Conservation (phyloP, 2,329 filamentous ascomycete genomes). For the Daldinia sp. region DNA sequence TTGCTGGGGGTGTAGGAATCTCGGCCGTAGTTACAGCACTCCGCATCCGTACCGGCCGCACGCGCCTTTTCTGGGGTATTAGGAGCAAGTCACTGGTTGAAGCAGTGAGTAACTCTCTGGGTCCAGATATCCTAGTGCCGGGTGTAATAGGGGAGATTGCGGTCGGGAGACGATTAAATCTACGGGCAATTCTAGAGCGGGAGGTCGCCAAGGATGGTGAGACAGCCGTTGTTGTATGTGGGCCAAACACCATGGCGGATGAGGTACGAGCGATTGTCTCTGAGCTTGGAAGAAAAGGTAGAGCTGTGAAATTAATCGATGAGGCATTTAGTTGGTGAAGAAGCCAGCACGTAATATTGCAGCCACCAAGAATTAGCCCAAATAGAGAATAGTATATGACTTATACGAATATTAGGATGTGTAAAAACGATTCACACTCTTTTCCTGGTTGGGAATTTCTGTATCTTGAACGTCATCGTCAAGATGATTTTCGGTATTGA, state of each 20-base stretch:
- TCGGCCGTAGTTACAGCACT: constrained; percentile 27
- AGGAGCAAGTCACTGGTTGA: constrained; percentile 26
- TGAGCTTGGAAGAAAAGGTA: constrained; percentile 38
- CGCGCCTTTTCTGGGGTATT: constrained; percentile 35
- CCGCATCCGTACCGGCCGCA: constrained; percentile 21
- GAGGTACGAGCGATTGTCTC: constrained; percentile 43
- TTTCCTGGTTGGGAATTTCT: background rate
- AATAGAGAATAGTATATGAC: background rate
- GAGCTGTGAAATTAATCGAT: constrained; percentile 43
- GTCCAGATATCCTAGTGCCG: constrained; percentile 19
- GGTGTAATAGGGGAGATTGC: constrained; percentile 29
- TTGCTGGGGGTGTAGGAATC: constrained; percentile 37
- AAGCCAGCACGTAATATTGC: background rate
- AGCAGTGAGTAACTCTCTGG: constrained; percentile 13
- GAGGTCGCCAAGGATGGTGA: constrained; percentile 37
- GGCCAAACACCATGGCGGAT: constrained; percentile 48
- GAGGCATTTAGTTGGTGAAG: constrained; percentile 47
- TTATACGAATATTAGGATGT: background rate
- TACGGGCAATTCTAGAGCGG: constrained; percentile 33
- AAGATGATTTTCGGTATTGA: background rate
- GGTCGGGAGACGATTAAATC: constrained; percentile 34
- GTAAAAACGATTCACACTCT: background rate
- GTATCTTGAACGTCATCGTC: background rate
- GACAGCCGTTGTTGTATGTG: constrained; percentile 47
- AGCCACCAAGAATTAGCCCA: background rate